A percentile compares a stretch with the other conserved stretches of the same genome.
These are phyloP conservation scores for Fusarium luffae DNA, from an alignment of 2,329 filamentous ascomycete genomes.

Conservation along the genomic window DNA sequence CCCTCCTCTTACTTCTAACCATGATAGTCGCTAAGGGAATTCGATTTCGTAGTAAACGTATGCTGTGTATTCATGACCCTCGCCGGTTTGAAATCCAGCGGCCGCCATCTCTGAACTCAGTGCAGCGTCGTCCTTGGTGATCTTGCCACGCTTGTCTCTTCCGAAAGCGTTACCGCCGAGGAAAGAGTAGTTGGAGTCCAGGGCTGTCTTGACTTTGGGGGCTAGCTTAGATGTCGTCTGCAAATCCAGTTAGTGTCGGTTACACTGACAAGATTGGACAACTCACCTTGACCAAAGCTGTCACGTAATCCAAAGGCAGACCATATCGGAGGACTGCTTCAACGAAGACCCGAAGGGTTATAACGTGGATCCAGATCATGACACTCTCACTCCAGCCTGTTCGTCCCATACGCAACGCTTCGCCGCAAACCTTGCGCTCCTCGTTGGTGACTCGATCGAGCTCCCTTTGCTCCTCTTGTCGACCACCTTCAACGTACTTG, in stretches of 20 bases:
- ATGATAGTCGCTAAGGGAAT: slow-evolving; percentile 60
- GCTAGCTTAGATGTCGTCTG: slow-evolving; percentile 85
- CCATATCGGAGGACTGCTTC: slow-evolving; percentile 98
- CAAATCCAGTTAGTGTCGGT: slow-evolving; percentile 22
- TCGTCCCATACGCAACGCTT: slow-evolving; percentile 85
- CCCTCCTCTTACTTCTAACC: background rate
- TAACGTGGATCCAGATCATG: slow-evolving; percentile 94
- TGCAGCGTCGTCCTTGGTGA: slow-evolving; percentile 87
- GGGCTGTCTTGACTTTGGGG: slow-evolving; percentile 80
- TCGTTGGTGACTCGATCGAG: slow-evolving; percentile 83
- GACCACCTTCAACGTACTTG: slow-evolving; percentile 89
- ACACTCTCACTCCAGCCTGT: slow-evolving; percentile 97
- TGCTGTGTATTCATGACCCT: slow-evolving; percentile 87
- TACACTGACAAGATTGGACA: background rate
- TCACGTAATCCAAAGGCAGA: slow-evolving; percentile 88
- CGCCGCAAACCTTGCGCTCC: slow-evolving; percentile 91
- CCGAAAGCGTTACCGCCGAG: slow-evolving; percentile 94
- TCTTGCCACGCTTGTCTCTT: slow-evolving; percentile 90
- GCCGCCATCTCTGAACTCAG: slow-evolving; percentile 86
- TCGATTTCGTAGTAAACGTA: slow-evolving; percentile 98
- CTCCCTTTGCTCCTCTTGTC: slow-evolving; percentile 89
- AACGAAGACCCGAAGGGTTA: slow-evolving; percentile 92
- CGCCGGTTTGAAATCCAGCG: slow-evolving; percentile 72
- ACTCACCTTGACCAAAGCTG: slow-evolving; percentile 83
- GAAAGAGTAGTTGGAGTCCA: slow-evolving; percentile 90